Conservation (phyloP, 2,329 filamentous ascomycete species). For the Rosellinia necatrix region DNA sequence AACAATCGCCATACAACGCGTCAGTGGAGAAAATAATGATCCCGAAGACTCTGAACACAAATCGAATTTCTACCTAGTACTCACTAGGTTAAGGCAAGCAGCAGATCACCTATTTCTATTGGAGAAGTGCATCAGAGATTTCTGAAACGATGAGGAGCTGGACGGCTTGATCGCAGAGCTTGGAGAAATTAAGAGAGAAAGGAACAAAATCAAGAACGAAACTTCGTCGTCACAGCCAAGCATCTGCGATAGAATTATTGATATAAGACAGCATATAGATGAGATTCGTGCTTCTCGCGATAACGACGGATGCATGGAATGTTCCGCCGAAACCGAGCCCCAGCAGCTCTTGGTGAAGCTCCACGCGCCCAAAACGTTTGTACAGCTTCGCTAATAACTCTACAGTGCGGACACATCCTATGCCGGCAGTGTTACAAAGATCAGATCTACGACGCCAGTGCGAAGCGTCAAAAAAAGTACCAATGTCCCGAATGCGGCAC, state of each 20-base stretch:
- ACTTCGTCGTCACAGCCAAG: background rate
- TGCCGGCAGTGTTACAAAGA: conserved; percentile 1
- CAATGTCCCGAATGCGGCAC: conserved; percentile 6
- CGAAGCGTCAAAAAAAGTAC: background rate
- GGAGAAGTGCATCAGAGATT: background rate
- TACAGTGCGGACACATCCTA: conserved; percentile 13
- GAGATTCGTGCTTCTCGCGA: background rate
- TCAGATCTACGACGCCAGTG: background rate
- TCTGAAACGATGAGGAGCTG: background rate
- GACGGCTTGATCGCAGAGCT: conserved; percentile 2
- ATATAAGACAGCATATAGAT: conserved; percentile 6
- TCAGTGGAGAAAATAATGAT: too few species aligned
- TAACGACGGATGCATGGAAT: conserved; percentile 1
- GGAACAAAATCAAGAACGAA: background rate
- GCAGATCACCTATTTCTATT: conserved; percentile 21
- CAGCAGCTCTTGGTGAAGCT: background rate
- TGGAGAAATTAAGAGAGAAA: background rate
- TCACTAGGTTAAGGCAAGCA: conserved; percentile 21
- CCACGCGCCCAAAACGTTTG: background rate
- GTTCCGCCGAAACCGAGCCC: background rate
- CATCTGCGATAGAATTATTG: background rate
- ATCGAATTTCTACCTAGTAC: background rate
- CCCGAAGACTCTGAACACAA: background rate
- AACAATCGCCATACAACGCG: too few species aligned
- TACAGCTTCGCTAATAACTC: background rate